Conservation (phyloP, 106 monocot species). For the Dioscorea alata region DNA sequence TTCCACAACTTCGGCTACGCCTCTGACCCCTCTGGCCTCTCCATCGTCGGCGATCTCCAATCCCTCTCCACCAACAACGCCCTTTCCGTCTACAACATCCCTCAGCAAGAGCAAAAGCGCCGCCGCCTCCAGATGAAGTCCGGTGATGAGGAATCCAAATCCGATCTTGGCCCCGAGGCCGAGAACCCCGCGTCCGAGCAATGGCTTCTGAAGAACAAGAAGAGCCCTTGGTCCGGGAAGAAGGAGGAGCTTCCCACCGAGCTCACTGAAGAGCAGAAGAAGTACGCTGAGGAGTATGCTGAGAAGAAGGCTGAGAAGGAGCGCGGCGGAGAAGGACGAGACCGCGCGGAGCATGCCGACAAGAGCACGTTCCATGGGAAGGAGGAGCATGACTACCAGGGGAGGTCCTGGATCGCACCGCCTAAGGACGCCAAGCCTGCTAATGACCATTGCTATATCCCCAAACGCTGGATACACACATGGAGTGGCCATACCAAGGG, state of each 20-base stretch:
- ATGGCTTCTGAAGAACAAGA: constrained; percentile 76
- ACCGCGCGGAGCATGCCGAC: constrained; percentile 33
- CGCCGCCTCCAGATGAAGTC: constrained; percentile 42
- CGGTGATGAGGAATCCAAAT: background rate
- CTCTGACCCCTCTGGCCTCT: constrained; percentile 80
- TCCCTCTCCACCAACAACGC: constrained; percentile 37
- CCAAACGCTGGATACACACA: constrained; percentile 78
- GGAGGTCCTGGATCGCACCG: constrained; percentile 77
- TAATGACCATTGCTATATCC: constrained; percentile 95
- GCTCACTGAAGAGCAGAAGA: constrained; percentile 95
- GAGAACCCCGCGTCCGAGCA: constrained; percentile 76
- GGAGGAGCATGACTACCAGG: constrained; percentile 92
- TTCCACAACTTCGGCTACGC: constrained; percentile 94
- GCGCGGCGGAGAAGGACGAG: constrained; percentile 27
- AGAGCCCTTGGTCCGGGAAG: constrained; percentile 87
- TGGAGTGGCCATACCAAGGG: constrained; percentile 96
- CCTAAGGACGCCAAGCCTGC: constrained; percentile 88
- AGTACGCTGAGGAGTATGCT: constrained; percentile 91
- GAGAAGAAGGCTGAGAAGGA: constrained; percentile 93
- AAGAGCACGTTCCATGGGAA: constrained; percentile 98
- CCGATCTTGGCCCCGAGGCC: constrained; percentile 5
- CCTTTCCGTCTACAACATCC: constrained; percentile 85
- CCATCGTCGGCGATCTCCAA: constrained; percentile 63
- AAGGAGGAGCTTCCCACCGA: constrained; percentile 57
- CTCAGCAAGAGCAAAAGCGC: constrained; percentile 94